A percentile compares a stretch with the other conserved stretches of the same genome.
Conservation (phyloP, 225 moss, liverwort and hornwort genomes). For the Straminergon stramineum region DNA sequence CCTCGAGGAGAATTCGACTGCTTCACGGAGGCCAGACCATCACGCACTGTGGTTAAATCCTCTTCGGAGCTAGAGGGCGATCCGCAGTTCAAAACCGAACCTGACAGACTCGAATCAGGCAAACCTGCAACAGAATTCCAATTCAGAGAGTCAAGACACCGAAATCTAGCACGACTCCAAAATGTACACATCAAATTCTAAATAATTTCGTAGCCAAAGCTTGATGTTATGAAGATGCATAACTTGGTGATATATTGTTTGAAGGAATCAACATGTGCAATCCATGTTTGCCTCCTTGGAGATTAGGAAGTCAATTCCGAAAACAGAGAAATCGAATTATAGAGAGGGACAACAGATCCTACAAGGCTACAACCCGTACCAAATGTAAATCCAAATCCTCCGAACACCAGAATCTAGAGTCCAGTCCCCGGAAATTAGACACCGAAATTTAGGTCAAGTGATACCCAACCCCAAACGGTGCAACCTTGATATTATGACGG, state of each 20-base stretch:
- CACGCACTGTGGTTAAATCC: neutral
- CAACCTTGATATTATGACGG: neutral
- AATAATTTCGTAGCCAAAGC: neutral
- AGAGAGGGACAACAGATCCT: neutral
- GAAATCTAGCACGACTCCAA: neutral
- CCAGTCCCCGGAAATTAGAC: neutral
- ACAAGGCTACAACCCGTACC: neutral
- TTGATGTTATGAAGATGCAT: neutral
- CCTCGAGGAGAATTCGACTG: conserved; percentile 40
- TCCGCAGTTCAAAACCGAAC: neutral
- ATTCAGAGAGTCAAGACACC: neutral
- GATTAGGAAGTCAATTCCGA: neutral
- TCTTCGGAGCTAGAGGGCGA: conserved; percentile 38
- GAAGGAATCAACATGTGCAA: neutral
- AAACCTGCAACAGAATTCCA: neutral
- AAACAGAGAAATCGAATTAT: neutral
- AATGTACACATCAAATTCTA: neutral
- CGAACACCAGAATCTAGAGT: neutral
- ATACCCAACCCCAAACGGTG: neutral
- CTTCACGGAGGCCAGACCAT: neutral
- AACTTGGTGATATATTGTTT: neutral
- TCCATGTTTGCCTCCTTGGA: neutral
- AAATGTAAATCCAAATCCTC: neutral
- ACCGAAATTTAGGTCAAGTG: neutral
- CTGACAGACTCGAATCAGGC: neutral